These are phyloP conservation scores for Phytopythium chamaehyphon DNA, from an alignment of 352 stramenopile genomes.

Conservation along the genomic window DNA sequence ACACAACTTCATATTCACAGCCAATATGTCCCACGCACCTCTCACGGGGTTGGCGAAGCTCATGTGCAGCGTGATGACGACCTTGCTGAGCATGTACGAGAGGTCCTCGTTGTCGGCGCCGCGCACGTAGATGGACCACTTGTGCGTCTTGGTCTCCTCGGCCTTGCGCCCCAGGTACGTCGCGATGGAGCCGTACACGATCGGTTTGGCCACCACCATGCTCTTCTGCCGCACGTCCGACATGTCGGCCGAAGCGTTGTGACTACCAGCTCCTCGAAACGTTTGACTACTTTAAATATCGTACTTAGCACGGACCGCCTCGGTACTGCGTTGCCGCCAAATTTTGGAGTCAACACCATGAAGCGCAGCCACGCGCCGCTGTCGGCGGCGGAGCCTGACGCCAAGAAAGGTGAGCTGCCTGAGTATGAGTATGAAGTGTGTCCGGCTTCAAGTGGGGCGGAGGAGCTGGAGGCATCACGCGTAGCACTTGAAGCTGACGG, in stretches of 20 bases:
- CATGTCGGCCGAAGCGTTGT: conserved; percentile 30
- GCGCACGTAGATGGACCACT: conserved; percentile 94
- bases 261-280: neutral
- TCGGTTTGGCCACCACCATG: conserved; percentile 89
- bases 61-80: conserved; percentile 96
- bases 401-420: conserved; percentile 5
- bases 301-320: no score
- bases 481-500: neutral
- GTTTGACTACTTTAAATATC: neutral
- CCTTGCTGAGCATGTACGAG: conserved; percentile 93
- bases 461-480: neutral
- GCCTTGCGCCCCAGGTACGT: conserved; percentile 91
- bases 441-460: conserved; percentile 1
- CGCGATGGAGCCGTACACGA: conserved; percentile 93
- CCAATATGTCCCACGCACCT: conserved; percentile 21
- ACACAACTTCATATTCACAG: no score
- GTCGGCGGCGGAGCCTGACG: neutral
- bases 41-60: conserved; percentile 94
- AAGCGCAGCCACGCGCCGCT: conserved; percentile 5
- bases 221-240: conserved; percentile 70
- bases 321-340: no score
- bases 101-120: conserved; percentile 93
- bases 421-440: neutral
- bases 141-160: conserved; percentile 93
- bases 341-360: no score